A percentile compares a stretch with the other conserved stretches of the same genome.
phyloP scores from a whole-genome alignment of 768 basidiomycete genomes.

The Leccinum subtestaceum region DNA sequence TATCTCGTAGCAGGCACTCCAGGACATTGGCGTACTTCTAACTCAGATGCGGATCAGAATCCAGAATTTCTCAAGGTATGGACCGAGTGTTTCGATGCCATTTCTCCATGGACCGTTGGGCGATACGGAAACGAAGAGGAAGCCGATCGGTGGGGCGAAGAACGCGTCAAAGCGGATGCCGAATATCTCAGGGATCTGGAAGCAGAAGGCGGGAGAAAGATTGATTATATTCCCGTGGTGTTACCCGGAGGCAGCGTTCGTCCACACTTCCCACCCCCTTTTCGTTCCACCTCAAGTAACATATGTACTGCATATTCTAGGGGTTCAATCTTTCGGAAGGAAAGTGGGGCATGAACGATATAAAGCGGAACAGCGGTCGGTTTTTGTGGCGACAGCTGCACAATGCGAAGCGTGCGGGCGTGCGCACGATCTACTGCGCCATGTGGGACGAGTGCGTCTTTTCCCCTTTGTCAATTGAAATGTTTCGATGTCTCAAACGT shows the following conservation, averaged over 20 bases:
- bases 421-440: conserved; percentile 69
- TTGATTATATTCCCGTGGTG: conserved; percentile 84
- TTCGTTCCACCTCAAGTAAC: conserved; percentile 4
- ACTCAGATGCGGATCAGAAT: conserved; percentile 67
- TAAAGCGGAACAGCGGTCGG: conserved; percentile 66
- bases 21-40: conserved; percentile 71
- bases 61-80: conserved; percentile 65
- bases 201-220: conserved; percentile 45
- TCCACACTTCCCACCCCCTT: conserved; percentile 8
- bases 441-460: conserved; percentile 80
- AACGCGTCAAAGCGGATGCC: conserved; percentile 62
- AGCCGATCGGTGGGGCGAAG: conserved; percentile 61
- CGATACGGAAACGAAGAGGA: conserved; percentile 58
- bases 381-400: conserved; percentile 80
- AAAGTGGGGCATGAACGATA: conserved; percentile 70
- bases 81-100: conserved; percentile 75
- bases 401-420: conserved; percentile 61
- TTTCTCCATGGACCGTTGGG: conserved; percentile 83
- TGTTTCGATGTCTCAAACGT: background rate
- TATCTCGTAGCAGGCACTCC: conserved; percentile 73
- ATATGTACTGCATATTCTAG: conserved; percentile 32
- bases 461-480: background rate
- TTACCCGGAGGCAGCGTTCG: conserved; percentile 80
- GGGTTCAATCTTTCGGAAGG: conserved; percentile 71
- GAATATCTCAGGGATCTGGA: conserved; percentile 53